phyloP scores from a whole-genome alignment of 169 alveolate genomes.

The Cardiosporidium cionae region DNA sequence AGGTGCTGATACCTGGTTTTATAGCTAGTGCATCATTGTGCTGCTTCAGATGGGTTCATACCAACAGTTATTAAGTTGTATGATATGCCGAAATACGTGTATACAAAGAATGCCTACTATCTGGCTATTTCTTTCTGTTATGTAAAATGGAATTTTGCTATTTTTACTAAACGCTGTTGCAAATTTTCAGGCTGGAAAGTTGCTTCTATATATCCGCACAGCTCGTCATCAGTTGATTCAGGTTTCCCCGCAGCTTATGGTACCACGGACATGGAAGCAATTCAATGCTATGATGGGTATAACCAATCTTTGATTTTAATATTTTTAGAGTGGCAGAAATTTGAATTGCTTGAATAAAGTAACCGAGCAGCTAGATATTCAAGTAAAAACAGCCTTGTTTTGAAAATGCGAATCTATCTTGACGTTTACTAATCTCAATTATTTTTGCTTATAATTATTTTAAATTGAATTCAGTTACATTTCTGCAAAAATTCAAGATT shows the following conservation, averaged over 20 bases:
- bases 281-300: constrained; percentile 35
- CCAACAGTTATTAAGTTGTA: too few species aligned
- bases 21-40: too few species aligned
- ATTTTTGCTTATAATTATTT: too few species aligned
- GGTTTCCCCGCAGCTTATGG: constrained; percentile 56
- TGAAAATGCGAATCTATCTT: background rate
- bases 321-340: background rate
- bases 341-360: background rate
- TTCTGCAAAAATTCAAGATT: background rate
- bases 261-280: constrained; percentile 52
- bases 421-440: background rate
- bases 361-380: background rate
- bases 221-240: constrained; percentile 52
- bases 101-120: too few species aligned
- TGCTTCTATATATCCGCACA: constrained; percentile 55
- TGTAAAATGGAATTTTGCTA: too few species aligned
- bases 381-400: background rate
- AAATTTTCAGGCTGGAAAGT: constrained; percentile 37
- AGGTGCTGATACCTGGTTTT: constrained; percentile 6
- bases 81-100: too few species aligned
- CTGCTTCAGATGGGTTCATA: too few species aligned
- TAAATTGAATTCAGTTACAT: background rate
- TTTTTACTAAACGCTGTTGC: too few species aligned
- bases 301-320: background rate
- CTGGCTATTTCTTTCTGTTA: too few species aligned